Base-by-base conservation (phyloP, 768 basidiomycete species). In the Suillus luteus region DNA sequence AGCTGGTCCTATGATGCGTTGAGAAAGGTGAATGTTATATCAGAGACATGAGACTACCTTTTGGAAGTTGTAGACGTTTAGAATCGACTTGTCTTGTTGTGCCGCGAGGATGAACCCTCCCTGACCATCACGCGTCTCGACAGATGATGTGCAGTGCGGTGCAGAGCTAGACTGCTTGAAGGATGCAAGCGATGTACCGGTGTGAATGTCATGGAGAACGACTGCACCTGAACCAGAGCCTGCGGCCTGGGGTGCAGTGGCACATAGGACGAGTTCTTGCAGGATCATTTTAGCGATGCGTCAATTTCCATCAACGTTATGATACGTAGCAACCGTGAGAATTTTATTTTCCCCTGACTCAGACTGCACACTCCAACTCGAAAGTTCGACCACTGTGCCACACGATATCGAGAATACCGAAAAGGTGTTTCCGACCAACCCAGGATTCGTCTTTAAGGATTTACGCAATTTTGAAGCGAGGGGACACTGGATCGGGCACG, bases 51-150 rank as follows among this genome's bases (percentile, higher is more conserved):
- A 63, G 24, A 71, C 78, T 66, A 92, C 96, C 81, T 95, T 96
- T 83, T 98, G 95, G 76, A 95, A 98, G 67, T 86, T 89, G 77
- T 96, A 99, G 19, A 95, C 89, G 71, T 96, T 90, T 67, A 97
- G 71, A 49, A 96, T 83, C 0, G 93, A 87, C 75, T 97, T 97
- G 64, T 95, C 93, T 55, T 88, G 86, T 73, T 97, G 95, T 1
- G 89, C 87, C 35, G 93, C 88, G 24, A 97, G 81, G 60, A 97
- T 82, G 64, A 94, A 81, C 1, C 96, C 95, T 27, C 96, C 97
- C 66, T 87, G 84, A 0, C 88, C 88, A 73, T 87, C 80, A 57
- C 77, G 79, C 1, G 92, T 89, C 62, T 86, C 84, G 4, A 93
- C 80, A 31, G 87, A 78, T 8, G 87, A 85, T n/a, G 87, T 87